Conservation (phyloP, 331 rosid species). For the Stylosanthes scabra region DNA sequence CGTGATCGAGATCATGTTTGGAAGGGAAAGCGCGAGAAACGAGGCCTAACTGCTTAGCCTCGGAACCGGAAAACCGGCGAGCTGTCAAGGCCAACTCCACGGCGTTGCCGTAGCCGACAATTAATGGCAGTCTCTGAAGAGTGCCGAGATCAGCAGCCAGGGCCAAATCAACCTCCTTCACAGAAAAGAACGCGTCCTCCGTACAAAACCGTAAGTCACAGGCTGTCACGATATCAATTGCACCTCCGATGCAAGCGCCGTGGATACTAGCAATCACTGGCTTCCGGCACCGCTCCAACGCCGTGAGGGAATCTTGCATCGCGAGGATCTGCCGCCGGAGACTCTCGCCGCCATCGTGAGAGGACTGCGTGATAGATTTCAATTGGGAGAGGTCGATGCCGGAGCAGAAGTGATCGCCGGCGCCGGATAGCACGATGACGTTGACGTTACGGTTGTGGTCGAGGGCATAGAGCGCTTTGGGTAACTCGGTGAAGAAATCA, state of each 20-base stretch:
- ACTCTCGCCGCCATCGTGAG: constrained; percentile 47
- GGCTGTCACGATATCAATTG: constrained; percentile 72
- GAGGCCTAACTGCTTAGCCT: constrained; percentile 77
- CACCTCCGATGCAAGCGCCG: constrained; percentile 93
- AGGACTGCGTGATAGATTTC: constrained; percentile 20
- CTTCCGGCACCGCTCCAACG: constrained; percentile 85
- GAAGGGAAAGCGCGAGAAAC: constrained; percentile 66
- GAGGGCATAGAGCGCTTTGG: constrained; percentile 66
- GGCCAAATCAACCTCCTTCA: constrained; percentile 83
- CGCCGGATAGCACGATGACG: constrained; percentile 71
- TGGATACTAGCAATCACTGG: constrained; percentile 76
- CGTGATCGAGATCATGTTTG: constrained; percentile 53
- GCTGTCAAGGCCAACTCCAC: constrained; percentile 83
- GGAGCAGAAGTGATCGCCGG: constrained; percentile 83
- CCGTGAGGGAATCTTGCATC: constrained; percentile 77
- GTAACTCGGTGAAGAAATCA: constrained; percentile 74
- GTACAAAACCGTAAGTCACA: constrained; percentile 82
- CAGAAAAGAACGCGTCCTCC: constrained; percentile 80
- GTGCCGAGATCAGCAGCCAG: constrained; percentile 88
- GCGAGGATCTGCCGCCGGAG: constrained; percentile 66
- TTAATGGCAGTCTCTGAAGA: constrained; percentile 80
- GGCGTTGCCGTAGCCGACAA: constrained; percentile 82
- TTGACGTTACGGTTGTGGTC: constrained; percentile 64
- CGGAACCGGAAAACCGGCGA: constrained; percentile 73
- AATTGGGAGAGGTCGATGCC: constrained; percentile 76